phyloP scores from a whole-genome alignment of 179 eudicot genomes.

The Silene noctiflora region DNA sequence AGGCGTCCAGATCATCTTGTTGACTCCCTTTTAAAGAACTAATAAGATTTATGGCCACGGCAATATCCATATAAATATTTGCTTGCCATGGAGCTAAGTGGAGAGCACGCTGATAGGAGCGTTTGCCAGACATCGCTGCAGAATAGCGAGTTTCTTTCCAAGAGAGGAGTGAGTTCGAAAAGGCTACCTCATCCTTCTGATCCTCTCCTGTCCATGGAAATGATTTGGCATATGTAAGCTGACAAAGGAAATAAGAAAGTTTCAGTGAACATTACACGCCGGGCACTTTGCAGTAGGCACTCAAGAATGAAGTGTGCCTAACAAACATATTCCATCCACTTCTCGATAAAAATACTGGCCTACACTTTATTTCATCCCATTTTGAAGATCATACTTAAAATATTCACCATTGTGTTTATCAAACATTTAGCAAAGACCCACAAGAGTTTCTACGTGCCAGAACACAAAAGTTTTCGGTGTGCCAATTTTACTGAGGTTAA shows the following conservation, averaged over 20 bases:
- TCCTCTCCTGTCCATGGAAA: conserved; percentile 78
- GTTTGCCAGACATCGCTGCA: conserved; percentile 57
- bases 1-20: conserved; percentile 34
- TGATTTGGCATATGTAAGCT: conserved; percentile 87
- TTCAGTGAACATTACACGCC: conserved; percentile 18
- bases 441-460: neutral
- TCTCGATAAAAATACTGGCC: neutral
- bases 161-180: conserved; percentile 51
- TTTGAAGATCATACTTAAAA: neutral
- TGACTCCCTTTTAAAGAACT: conserved; percentile 41
- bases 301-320: neutral
- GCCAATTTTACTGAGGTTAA: neutral
- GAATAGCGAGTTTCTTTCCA: conserved; percentile 62
- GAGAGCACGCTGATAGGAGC: conserved; percentile 90
- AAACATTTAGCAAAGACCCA: neutral
- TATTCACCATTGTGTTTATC: neutral
- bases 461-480: neutral
- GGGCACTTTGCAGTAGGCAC: neutral
- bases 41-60: conserved; percentile 58
- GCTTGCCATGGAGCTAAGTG: conserved; percentile 96
- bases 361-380: neutral
- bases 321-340: neutral
- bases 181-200: conserved; percentile 47
- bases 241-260: conserved; percentile 29
- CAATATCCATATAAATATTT: conserved; percentile 77